phyloP scores from a whole-genome alignment of 192 early-diverging fungal species.

The Linnemannia hyalina region DNA sequence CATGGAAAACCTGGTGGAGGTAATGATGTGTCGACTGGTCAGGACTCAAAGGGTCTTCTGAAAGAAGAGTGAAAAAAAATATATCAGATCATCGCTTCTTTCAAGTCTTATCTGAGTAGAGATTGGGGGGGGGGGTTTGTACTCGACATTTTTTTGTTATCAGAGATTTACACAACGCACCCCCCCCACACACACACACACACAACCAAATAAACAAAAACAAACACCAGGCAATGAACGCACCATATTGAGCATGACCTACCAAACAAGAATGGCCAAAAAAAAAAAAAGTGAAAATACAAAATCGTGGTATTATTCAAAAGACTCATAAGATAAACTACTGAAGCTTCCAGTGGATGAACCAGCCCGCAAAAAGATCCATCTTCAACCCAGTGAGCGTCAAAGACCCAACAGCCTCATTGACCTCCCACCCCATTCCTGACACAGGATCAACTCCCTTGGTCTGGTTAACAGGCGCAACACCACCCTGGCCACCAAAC shows the following conservation, averaged over 20 bases:
- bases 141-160: too few species aligned
- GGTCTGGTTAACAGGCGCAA: not conserved
- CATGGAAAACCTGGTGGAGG: not conserved
- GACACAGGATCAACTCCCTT: constrained; percentile 24
- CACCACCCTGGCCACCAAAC: constrained; percentile 5
- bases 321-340: not conserved
- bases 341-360: constrained; percentile 31
- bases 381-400: constrained; percentile 38
- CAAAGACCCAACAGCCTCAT: constrained; percentile 25
- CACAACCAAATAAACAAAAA: not conserved
- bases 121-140: not conserved
- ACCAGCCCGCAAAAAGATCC: constrained; percentile 36
- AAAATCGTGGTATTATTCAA: not conserved
- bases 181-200: too few species aligned
- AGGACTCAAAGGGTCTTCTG: not conserved
- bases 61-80: not conserved
- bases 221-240: not conserved
- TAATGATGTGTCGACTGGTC: not conserved
- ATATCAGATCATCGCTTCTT: not conserved
- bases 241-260: too few species aligned
- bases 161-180: too few species aligned
- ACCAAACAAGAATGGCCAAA: not conserved
- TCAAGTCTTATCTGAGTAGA: not conserved
- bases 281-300: constrained; percentile 1
- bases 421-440: constrained; percentile 25